Conservation (phyloP, 192 early-diverging fungal species). For the Funneliformis geosporum region DNA sequence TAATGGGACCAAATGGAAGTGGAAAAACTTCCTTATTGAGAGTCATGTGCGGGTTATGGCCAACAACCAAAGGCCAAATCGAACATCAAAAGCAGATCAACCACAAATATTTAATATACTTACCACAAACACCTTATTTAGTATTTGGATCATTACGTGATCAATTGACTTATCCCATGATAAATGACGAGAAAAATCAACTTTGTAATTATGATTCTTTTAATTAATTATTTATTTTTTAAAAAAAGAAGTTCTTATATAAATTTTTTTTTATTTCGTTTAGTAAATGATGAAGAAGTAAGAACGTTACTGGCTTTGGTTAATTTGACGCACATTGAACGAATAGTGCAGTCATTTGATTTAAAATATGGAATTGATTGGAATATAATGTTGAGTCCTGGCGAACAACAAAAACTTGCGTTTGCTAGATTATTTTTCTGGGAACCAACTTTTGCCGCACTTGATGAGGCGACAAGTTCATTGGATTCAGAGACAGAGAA, state of each 20-base stretch:
- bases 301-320: conserved; percentile 38
- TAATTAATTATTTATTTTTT: conserved; percentile 33
- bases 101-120: conserved; percentile 46
- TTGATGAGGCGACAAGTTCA: conserved; percentile 73
- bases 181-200: conserved; percentile 38
- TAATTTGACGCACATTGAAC: conserved; percentile 44
- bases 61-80: conserved; percentile 51
- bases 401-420: conserved; percentile 73
- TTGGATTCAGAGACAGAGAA: conserved; percentile 58
- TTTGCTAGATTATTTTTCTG: conserved; percentile 70
- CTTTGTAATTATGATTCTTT: conserved; percentile 33
- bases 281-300: conserved; percentile 52
- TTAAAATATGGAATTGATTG: conserved; percentile 53
- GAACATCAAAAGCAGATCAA: conserved; percentile 28
- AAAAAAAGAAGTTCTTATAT: conserved; percentile 20
- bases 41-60: conserved; percentile 77
- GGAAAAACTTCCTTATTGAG: conserved; percentile 86
- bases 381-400: conserved; percentile 71
- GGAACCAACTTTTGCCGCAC: conserved; percentile 71
- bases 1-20: conserved; percentile 76
- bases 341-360: conserved; percentile 47
- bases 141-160: conserved; percentile 62
- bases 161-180: conserved; percentile 64
- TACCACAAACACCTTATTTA: conserved; percentile 71
- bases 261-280: conserved; percentile 15